Evolutionary conservation across 2,329 filamentous ascomycete genomes (phyloP), one percentile per base, ranked within the genome.

Genomic region (Aureobasidium mangrovei): DNA sequence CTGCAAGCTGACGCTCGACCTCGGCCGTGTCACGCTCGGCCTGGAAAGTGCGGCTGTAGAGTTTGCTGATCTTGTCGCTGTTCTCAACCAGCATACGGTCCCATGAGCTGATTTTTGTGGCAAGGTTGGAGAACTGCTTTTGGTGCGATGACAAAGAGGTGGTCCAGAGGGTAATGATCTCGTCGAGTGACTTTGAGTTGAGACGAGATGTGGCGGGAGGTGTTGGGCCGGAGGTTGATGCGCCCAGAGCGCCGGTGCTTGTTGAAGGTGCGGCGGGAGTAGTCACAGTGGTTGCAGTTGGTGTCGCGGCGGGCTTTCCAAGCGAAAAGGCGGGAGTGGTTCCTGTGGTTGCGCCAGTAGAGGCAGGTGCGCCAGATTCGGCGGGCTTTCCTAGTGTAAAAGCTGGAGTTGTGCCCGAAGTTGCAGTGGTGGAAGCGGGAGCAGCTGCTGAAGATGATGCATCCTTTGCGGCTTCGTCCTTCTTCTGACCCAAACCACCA

Each of bases 141-240:
- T 97, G 91, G 66, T 98, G 96, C 66, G 95, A 94, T 52, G 90
- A 86, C 47, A 98, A 76, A 65, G 97, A 93, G 0, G 90, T 89
- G 2, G 93, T 93, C 93, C 93, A 98, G 32, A 90, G 84, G 3
- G 89, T 96, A 60, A 98, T 90, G 60, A 98, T 96, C 68, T 98
- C 93, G 65, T 98, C 93, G 87, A 98, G 96, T 0, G 91, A 95
- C 74, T 95, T 97, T 71, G 96, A 95, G 76, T 95, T 95, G 36
- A 98, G 77, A 29, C 93, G 85, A 3, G 91, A 93, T 64, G 94
- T 83, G 2, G 77, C 73, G 55, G 90, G 85, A 12, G 93, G 91
- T 2, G 84, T 76, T 1, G 91, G 89, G 0, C 91, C 91, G 33
- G 82, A 77, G 3, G 88, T 95, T 1, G 90, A 94, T 29, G 84